Conservation (phyloP, 345 rosid genomes). For the Melastoma malabathricum region DNA sequence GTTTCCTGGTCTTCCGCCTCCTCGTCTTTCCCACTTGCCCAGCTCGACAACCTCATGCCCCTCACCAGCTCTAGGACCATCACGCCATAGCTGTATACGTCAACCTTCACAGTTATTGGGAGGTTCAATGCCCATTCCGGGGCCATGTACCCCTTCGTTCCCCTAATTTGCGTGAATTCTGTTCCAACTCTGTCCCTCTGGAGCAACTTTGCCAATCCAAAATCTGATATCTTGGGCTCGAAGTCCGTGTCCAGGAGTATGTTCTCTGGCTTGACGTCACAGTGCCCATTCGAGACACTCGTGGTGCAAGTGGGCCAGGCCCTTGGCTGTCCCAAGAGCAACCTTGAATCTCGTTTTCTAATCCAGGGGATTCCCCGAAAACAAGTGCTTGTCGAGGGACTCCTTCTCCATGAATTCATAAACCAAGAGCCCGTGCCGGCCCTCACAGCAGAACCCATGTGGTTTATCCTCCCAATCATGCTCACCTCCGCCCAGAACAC, state of each 20-base stretch:
- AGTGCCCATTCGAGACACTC: slow-evolving; percentile 52
- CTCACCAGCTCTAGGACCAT: slow-evolving; percentile 30
- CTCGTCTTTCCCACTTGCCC: slow-evolving; percentile 8
- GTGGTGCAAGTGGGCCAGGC: slow-evolving; percentile 47
- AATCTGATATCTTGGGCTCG: slow-evolving; percentile 41
- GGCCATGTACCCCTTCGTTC: slow-evolving; percentile 14
- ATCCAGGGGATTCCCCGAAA: slow-evolving; percentile 16
- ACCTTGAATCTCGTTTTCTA: slow-evolving; percentile 40
- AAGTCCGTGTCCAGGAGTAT: slow-evolving; percentile 33
- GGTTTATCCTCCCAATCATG: slow-evolving; percentile 38
- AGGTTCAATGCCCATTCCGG: slow-evolving; percentile 19
- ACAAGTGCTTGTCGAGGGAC: slow-evolving; percentile 38
- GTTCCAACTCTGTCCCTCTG: slow-evolving; percentile 9
- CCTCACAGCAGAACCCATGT: slow-evolving; percentile 42
- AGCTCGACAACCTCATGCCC: slow-evolving; percentile 21
- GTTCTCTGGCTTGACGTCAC: slow-evolving; percentile 56
- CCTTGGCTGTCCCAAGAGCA: slow-evolving; percentile 46
- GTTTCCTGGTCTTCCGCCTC: slow-evolving; percentile 16
- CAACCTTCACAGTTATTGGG: slow-evolving; percentile 28
- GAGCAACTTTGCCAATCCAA: slow-evolving; percentile 37
- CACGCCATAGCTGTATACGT: slow-evolving; percentile 30
- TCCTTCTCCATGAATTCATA: slow-evolving; percentile 36
- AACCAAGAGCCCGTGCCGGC: slow-evolving; percentile 25
- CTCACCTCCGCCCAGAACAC: slow-evolving; percentile 41
- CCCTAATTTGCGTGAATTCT: slow-evolving; percentile 17